Evolutionary conservation across 768 basidiomycete genomes (phyloP).

Genomic region (Mycena rebaudengoi): DNA sequence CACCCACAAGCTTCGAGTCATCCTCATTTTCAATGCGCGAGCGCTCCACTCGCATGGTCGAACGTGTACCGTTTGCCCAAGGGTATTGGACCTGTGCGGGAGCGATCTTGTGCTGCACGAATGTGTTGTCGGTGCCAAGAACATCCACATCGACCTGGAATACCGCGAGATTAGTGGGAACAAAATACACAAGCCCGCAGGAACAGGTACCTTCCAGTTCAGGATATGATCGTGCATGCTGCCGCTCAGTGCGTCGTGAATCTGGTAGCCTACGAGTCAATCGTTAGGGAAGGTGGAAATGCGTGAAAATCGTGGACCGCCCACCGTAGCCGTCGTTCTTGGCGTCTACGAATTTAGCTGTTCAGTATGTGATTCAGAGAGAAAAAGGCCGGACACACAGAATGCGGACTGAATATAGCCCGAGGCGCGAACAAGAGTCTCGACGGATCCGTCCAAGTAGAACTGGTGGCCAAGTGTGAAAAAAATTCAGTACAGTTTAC

Average conservation of each 20-base stretch:
- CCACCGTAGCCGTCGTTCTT: conserved; percentile 50
- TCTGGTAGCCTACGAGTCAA: conserved; percentile 19
- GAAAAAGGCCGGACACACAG: conserved; percentile 28
- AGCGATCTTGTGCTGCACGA: conserved; percentile 53
- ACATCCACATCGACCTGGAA: conserved; percentile 61
- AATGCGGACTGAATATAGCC: conserved; percentile 64
- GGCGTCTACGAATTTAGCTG: conserved; percentile 39
- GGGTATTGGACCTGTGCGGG: conserved; percentile 51
- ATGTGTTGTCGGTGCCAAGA: conserved; percentile 58
- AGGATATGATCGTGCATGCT: conserved; percentile 65
- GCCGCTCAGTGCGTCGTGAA: conserved; percentile 39
- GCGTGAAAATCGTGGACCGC: conserved; percentile 14
- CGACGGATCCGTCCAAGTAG: conserved; percentile 62
- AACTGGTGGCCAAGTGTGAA: conserved; percentile 32
- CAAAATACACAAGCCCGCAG: no score
- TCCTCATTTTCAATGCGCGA: conserved; percentile 53
- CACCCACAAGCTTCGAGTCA: conserved; percentile 48
- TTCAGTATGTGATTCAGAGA: background rate
- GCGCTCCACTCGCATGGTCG: conserved; percentile 42
- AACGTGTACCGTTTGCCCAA: conserved; percentile 52
- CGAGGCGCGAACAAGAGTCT: conserved; percentile 60
- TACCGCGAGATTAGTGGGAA: no score
- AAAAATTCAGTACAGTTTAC: no score
- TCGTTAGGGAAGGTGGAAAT: background rate
- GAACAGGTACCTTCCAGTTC: conserved; percentile 49